Evolutionary conservation across 257 asterid species (phyloP).

Genomic region (Coffea canephora): DNA sequence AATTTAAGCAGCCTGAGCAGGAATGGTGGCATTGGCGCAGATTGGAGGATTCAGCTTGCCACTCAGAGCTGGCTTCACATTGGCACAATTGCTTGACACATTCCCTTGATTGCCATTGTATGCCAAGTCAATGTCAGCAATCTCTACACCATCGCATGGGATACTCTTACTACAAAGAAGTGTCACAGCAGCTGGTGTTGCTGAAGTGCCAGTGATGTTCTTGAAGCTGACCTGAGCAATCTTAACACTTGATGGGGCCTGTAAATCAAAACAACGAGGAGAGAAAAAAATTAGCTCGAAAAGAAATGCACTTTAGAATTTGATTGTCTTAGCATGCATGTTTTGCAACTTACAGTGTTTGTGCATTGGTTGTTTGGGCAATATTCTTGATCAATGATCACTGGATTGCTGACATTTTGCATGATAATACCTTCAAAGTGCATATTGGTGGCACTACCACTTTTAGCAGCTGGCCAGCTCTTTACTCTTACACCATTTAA

Average conservation of each 20-base stretch:
- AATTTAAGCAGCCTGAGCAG: too few relatives aligned
- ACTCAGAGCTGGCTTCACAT: constrained; percentile 31
- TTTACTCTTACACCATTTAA: constrained; percentile 23
- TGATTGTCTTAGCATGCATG: background rate
- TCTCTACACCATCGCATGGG: constrained; percentile 41
- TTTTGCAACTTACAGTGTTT: background rate
- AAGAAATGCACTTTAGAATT: too few relatives aligned
- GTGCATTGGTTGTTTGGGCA: constrained; percentile 24
- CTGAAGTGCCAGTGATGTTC: constrained; percentile 40
- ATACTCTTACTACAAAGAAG: constrained; percentile 39
- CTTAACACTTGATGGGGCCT: constrained; percentile 27
- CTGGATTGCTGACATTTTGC: constrained; percentile 25
- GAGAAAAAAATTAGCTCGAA: background rate
- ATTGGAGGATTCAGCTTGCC: constrained; percentile 44
- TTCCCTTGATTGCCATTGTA: constrained; percentile 35
- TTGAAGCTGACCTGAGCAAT: constrained; percentile 21
- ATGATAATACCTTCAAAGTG: constrained; percentile 25
- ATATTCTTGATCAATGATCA: constrained; percentile 27
- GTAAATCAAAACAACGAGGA: background rate
- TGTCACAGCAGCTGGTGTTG: constrained; percentile 17
- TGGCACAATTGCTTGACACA: constrained; percentile 33
- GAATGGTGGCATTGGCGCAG: constrained; percentile 9
- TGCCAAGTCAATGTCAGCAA: constrained; percentile 41
- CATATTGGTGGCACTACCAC: constrained; percentile 10
- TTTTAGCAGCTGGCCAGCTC: constrained; percentile 20